Percentiles rank a stretch among this genome's conserved stretches.
These are phyloP conservation scores for Penicillium macrosclerotiorum DNA, from an alignment of 495 filamentous ascomycete genomes.

Conservation along the genomic window DNA sequence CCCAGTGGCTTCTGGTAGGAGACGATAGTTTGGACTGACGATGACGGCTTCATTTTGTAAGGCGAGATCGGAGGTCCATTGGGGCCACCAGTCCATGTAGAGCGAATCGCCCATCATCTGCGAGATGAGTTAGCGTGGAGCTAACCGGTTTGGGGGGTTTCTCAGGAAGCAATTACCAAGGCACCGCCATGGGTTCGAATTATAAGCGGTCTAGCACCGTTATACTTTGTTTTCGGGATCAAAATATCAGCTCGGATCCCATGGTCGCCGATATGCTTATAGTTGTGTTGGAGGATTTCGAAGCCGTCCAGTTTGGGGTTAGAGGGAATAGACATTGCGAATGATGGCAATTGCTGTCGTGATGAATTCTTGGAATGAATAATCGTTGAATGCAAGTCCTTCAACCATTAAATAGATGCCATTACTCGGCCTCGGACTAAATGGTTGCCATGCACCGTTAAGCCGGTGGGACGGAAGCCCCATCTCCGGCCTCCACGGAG, in stretches of 20 bases:
- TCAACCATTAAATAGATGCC: neutral
- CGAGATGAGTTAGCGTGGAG: neutral
- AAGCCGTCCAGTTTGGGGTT: constrained; percentile 26
- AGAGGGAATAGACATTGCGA: constrained; percentile 3
- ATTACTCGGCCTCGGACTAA: too few relatives aligned
- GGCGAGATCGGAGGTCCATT: constrained; percentile 33
- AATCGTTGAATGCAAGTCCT: neutral
- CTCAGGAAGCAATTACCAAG: constrained; percentile 21
- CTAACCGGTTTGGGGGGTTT: neutral
- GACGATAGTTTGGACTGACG: constrained; percentile 49
- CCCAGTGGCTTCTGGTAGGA: constrained; percentile 49
- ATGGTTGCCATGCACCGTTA: too few relatives aligned
- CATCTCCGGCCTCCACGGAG: too few relatives aligned
- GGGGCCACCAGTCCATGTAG: constrained; percentile 27
- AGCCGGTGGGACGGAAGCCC: too few relatives aligned
- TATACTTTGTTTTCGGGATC: constrained; percentile 20
- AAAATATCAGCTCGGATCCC: constrained; percentile 34
- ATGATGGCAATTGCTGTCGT: neutral
- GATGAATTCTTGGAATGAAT: neutral
- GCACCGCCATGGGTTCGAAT: constrained; percentile 34
- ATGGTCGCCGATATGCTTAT: constrained; percentile 31
- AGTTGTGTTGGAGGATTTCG: constrained; percentile 29
- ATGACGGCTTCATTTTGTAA: constrained; percentile 36
- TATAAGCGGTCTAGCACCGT: constrained; percentile 27
- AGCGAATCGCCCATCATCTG: constrained; percentile 32